These are phyloP conservation scores for Quercus tomentella DNA, from an alignment of 331 rosid species.

Conservation along the genomic window DNA sequence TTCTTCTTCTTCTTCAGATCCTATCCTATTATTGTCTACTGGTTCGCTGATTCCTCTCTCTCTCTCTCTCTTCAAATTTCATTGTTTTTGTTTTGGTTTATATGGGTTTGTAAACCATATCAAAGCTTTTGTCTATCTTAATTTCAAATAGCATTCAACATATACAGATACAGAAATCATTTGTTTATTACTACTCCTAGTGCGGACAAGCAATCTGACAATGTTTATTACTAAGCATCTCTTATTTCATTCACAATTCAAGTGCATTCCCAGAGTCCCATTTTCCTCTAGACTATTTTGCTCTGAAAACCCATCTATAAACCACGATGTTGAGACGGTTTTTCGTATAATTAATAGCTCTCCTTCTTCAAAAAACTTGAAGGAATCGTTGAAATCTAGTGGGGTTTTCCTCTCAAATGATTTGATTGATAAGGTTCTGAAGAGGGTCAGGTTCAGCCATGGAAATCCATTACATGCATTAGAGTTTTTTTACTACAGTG, in stretches of 20 bases:
- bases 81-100: no score
- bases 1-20: no score
- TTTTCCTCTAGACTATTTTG: conserved; percentile 26
- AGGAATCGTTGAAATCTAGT: conserved; percentile 47
- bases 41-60: no score
- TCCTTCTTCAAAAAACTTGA: conserved; percentile 28
- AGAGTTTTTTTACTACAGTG: conserved; percentile 65
- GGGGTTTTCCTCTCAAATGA: conserved; percentile 75
- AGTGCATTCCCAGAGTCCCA: conserved; percentile 10
- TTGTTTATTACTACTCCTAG: no score
- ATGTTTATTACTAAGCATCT: conserved; percentile 9
- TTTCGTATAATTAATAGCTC: conserved; percentile 44
- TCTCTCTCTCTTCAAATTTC: no score
- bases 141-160: no score
- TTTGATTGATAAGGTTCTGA: conserved; percentile 62
- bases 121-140: no score
- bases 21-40: no score
- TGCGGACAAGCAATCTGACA: not conserved
- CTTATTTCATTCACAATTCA: conserved; percentile 14
- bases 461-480: conserved; percentile 66
- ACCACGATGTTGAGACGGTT: conserved; percentile 41
- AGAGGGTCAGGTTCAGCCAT: conserved; percentile 80
- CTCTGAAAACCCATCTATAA: conserved; percentile 16
- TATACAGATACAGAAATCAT: no score
- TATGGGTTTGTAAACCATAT: no score